Evolutionary conservation across 139 green algal species (phyloP).

Genomic region (Ettlia oleoabundans): DNA sequence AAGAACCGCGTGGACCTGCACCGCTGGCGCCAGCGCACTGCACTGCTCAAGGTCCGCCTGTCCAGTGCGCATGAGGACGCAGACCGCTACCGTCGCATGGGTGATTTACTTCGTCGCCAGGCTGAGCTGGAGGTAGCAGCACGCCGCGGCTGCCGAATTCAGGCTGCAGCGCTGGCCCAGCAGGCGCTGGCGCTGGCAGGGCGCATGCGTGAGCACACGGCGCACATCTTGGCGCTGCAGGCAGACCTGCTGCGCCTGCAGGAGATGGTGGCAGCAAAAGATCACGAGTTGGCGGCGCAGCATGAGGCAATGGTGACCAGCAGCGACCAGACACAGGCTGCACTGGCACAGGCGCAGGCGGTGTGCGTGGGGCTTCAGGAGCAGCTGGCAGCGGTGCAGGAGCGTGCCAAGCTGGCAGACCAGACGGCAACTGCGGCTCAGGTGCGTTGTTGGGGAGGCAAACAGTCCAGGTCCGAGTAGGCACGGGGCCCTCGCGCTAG

Average conservation of each 20-base stretch:
- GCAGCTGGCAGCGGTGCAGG: constrained; percentile 23
- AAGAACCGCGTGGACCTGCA: constrained; percentile 35
- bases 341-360: constrained; percentile 16
- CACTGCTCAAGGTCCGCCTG: constrained; percentile 36
- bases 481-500: no score
- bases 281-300: background rate
- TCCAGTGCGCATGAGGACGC: constrained; percentile 26
- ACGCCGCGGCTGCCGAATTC: background rate
- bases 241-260: constrained; percentile 11
- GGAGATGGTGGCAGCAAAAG: constrained; percentile 1
- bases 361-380: constrained; percentile 6
- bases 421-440: constrained; percentile 1
- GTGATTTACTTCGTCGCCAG: background rate
- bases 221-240: background rate
- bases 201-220: background rate
- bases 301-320: background rate
- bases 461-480: no score
- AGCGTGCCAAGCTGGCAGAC: constrained; percentile 12
- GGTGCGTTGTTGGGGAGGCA: no score
- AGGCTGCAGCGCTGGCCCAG: background rate
- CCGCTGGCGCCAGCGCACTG: constrained; percentile 37
- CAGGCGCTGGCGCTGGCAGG: background rate
- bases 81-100: constrained; percentile 20
- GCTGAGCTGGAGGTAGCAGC: constrained; percentile 16
- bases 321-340: constrained; percentile 2